Conservation (phyloP, 2,329 filamentous ascomycete species). For the Talaromyces sp. region DNA sequence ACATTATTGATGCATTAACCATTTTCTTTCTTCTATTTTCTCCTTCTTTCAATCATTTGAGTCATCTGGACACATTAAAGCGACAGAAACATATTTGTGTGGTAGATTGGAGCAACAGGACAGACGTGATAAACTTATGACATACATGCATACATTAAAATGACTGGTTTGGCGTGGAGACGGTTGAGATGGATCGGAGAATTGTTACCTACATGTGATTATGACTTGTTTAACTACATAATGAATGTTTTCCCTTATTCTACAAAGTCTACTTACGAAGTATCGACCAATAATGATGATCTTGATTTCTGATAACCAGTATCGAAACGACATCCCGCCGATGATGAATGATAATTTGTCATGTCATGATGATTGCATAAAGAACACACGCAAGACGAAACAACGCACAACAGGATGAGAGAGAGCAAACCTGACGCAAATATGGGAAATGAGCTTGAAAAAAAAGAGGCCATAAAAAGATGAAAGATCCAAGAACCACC, state of each 20-base stretch:
- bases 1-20: not conserved
- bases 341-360: constrained; percentile 19
- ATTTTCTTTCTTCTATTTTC: not conserved
- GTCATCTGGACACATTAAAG: not conserved
- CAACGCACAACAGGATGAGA: constrained; percentile 6
- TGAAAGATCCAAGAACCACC: constrained; percentile 18
- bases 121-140: not conserved
- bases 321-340: constrained; percentile 18
- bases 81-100: constrained; percentile 2
- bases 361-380: constrained; percentile 17
- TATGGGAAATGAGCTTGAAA: constrained; percentile 15
- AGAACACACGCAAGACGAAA: constrained; percentile 7
- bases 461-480: constrained; percentile 4
- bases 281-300: not conserved
- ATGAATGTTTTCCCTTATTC: not conserved
- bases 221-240: not conserved
- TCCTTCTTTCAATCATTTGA: not conserved
- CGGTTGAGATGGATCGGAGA: not conserved
- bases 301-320: constrained; percentile 8
- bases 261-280: not conserved
- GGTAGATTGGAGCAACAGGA: constrained; percentile 6
- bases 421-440: constrained; percentile 18
- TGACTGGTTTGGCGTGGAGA: not conserved
- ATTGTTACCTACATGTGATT: not conserved
- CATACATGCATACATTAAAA: not conserved